These are phyloP conservation scores for Pneumocystis canis DNA, from an alignment of 1,139 yeast species.

Conservation along the genomic window DNA sequence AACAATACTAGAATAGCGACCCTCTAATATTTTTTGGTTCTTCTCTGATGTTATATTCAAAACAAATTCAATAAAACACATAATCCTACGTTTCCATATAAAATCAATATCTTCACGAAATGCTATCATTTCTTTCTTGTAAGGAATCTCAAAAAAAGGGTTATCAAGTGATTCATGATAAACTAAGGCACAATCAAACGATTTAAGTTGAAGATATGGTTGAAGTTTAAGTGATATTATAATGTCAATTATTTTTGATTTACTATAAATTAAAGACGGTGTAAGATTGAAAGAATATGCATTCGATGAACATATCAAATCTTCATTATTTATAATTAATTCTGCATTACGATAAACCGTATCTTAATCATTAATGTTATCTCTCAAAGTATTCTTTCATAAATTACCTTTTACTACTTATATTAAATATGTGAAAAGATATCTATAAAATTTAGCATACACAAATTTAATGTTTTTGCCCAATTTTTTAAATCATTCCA, in stretches of 20 bases:
- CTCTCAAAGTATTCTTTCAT: neutral
- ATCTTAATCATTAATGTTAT: neutral
- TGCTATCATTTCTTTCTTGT: constrained; percentile 85
- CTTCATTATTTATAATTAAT: neutral
- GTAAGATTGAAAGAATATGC: constrained; percentile 67
- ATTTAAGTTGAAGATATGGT: constrained; percentile 82
- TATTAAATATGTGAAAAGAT: neutral
- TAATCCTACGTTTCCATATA: constrained; percentile 64
- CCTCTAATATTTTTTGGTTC: constrained; percentile 41
- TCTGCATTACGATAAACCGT: neutral
- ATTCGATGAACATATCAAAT: neutral
- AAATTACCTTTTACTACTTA: neutral
- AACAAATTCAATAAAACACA: constrained; percentile 86
- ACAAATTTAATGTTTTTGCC: constrained; percentile 32
- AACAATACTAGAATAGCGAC: constrained; percentile 32
- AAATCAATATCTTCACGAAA: constrained; percentile 71
- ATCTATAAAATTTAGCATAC: neutral
- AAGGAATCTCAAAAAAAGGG: constrained; percentile 36
- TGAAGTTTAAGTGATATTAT: constrained; percentile 74
- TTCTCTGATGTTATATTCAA: constrained; percentile 45
- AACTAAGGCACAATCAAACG: constrained; percentile 79
- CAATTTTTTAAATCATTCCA: constrained; percentile 71
- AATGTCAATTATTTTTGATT: constrained; percentile 66
- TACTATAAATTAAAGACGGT: constrained; percentile 82
- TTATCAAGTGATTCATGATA: constrained; percentile 36